A percentile compares a stretch with the other conserved stretches of the same genome.
Evolutionary conservation across 108 stramenopile genomes (phyloP).

Genomic region (Fragilariopsis cylindrus): DNA sequence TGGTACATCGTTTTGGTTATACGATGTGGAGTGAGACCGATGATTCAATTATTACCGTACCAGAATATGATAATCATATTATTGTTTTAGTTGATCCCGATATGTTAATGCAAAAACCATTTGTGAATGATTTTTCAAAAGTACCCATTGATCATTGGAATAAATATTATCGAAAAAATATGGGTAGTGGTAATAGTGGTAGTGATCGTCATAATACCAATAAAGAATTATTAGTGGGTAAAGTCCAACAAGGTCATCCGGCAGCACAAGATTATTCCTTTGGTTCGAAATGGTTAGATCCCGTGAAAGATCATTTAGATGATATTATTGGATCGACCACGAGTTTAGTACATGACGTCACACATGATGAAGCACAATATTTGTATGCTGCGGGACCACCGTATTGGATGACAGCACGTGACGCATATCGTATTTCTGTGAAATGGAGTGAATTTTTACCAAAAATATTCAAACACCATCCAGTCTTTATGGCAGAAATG

Average conservation of each 20-base stretch:
- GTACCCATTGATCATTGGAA: conserved; percentile 11
- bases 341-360: conserved; percentile 18
- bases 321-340: conserved; percentile 3
- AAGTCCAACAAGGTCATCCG: conserved; percentile 66
- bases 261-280: conserved; percentile 86
- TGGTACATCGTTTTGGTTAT: conserved; percentile 42
- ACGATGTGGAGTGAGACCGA: conserved; percentile 6
- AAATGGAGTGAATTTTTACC: conserved; percentile 71
- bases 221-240: conserved; percentile 11
- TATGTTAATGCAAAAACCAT: conserved; percentile 82
- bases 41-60: neutral
- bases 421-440: conserved; percentile 74
- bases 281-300: conserved; percentile 59
- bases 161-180: neutral
- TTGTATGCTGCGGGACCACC: conserved; percentile 91
- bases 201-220: neutral
- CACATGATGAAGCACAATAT: conserved; percentile 52
- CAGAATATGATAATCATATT: conserved; percentile 40
- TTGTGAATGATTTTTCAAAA: conserved; percentile 61
- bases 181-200: no score
- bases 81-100: conserved; percentile 93
- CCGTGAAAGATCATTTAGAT: neutral
- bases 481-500: conserved; percentile 56
- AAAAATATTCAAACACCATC: conserved; percentile 37
- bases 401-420: conserved; percentile 81